Percentiles rank a stretch among this genome's conserved stretches.
phyloP scores from a whole-genome alignment of 768 basidiomycete genomes.

The Mycena epipterygia region DNA sequence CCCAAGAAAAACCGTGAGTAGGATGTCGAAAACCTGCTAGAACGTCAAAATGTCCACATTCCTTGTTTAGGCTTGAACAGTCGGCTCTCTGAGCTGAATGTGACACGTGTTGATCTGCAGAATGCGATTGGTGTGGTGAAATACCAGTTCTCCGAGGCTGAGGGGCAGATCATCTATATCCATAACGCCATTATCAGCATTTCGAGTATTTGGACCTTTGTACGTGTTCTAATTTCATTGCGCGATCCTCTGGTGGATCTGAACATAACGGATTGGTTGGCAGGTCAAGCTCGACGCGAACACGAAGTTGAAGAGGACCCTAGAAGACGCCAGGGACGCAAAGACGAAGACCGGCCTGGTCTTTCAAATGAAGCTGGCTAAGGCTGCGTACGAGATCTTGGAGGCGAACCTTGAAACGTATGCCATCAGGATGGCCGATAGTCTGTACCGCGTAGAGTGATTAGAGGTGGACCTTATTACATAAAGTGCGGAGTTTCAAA shows the following conservation, averaged over 20 bases:
- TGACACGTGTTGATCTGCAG: neutral
- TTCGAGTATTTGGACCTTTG: neutral
- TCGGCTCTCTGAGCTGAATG: neutral
- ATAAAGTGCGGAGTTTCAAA: no score
- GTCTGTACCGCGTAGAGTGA: no score
- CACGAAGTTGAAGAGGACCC: neutral
- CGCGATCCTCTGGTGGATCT: neutral
- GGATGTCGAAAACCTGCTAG: neutral
- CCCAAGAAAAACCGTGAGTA: neutral
- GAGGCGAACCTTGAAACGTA: neutral
- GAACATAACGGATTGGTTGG: neutral
- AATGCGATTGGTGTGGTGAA: neutral
- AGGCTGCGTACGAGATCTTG: neutral
- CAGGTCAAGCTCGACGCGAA: neutral
- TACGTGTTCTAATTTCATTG: neutral
- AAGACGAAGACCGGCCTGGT: neutral
- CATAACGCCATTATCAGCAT: neutral
- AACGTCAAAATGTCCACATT: neutral
- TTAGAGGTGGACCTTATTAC: no score
- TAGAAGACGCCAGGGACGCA: neutral
- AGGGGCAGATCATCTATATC: neutral
- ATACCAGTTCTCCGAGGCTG: neutral
- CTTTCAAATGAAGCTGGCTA: neutral
- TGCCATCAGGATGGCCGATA: neutral
- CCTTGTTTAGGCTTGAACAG: neutral